A percentile compares a stretch with the other conserved stretches of the same genome.
phyloP scores from a whole-genome alignment of 2,329 filamentous ascomycete species.

The Penicillium occitanis region DNA sequence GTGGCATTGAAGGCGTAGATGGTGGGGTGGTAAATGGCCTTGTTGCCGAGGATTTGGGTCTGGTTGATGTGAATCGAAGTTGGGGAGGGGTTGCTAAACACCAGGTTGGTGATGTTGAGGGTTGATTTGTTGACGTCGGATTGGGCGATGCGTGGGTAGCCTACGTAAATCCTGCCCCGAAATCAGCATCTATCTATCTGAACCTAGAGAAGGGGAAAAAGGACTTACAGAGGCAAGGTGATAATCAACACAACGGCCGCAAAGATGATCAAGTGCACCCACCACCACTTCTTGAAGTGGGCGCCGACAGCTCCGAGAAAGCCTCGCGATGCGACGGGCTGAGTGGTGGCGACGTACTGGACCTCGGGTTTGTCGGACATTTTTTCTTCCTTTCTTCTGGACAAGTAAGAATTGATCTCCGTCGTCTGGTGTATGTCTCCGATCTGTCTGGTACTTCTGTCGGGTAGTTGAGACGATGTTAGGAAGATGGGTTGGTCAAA shows the following conservation, averaged over 20 bases:
- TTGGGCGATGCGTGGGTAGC: constrained; percentile 59
- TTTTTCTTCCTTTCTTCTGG: background rate
- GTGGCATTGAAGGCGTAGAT: constrained; percentile 56
- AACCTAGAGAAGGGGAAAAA: no score
- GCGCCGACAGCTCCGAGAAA: constrained; percentile 31
- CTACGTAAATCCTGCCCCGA: constrained; percentile 54
- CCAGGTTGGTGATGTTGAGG: constrained; percentile 52
- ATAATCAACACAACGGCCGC: constrained; percentile 54
- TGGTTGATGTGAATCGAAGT: constrained; percentile 52
- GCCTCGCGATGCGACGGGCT: constrained; percentile 25
- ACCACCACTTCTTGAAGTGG: constrained; percentile 53
- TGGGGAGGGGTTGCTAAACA: constrained; percentile 52
- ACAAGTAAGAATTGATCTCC: background rate
- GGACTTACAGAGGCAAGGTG: constrained; percentile 53
- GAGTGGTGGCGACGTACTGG: background rate
- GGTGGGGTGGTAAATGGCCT: constrained; percentile 54
- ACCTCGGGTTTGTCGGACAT: constrained; percentile 13
- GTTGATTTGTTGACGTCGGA: constrained; percentile 53
- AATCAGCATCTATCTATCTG: background rate
- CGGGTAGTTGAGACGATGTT: background rate
- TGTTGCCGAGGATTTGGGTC: constrained; percentile 48
- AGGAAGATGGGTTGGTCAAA: background rate
- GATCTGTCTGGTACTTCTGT: background rate
- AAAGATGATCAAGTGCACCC: constrained; percentile 54
- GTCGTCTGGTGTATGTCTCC: background rate